Evolutionary conservation across 768 basidiomycete species (phyloP), one percentile per base, ranked within the genome.

Genomic region (Tylopilus cervinicoccineus): DNA sequence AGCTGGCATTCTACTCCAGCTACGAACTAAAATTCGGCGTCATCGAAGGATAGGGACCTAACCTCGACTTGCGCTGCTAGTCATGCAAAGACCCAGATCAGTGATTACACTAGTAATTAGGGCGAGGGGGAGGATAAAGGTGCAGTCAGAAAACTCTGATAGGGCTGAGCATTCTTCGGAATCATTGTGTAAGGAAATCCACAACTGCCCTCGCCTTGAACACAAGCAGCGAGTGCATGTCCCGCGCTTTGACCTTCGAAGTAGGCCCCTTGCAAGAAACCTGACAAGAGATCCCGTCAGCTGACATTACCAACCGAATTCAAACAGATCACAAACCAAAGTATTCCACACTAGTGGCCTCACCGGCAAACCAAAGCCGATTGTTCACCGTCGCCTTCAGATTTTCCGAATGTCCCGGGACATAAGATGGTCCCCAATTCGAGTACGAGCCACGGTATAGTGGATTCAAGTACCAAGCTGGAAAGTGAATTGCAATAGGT

Each of bases 401-500:
- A 56, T 84, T 82, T 23, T 75, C 66, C n/a, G 79, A 71, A 44
- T 83, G 79, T 9, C 63, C 67, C 14, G 70, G 72, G 11, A 77
- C 62, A 53, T 83, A 84, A 4, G 79, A 73, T 0, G 85, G 72
- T 0, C 83, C 84, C 83, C 83, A 86, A 51, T 84, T 87, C 19
- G 79, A 80, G 54, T 82, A 87, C 4, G 81, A 79, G 5, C 65
- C 66, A 0, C 60, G 55, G 51, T 47, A 68, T 28, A 77, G 65
- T 3, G 76, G 74, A 56, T 85, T 72, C 12, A 63, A 61, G 38
- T 70, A 54, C 86, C 85, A 87, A 4, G 72, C 64, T 4, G 75
- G 73, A 53, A 80, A 75, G 57, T 72, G 72, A 60, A 87, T 79
- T 26, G 74, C 79, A 6, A 70, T 53, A 0, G 85, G 83, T 4